Evolutionary conservation across 371 early-diverging fungal genomes (phyloP).

Genomic region (Saksenaea oblongispora): DNA sequence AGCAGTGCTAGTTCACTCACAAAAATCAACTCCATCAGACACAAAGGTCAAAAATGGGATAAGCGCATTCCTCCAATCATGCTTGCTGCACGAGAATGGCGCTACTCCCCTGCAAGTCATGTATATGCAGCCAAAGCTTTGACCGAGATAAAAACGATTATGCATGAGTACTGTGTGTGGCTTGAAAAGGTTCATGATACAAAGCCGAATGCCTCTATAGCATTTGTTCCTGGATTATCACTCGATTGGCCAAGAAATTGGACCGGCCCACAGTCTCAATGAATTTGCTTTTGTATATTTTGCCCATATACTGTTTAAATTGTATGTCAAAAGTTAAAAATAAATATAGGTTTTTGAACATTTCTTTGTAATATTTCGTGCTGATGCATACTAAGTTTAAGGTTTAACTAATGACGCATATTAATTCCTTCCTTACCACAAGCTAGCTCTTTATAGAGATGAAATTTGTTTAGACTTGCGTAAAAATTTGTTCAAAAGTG

Average conservation of each 20-base stretch:
- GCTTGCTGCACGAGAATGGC: not conserved
- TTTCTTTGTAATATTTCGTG: too few relatives aligned
- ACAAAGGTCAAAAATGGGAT: not conserved
- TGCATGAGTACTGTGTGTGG: conserved; percentile 10
- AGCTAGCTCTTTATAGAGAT: too few relatives aligned
- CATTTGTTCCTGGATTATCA: conserved; percentile 1
- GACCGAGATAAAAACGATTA: conserved; percentile 3
- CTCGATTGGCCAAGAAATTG: conserved; percentile 19
- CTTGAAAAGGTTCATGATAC: not conserved
- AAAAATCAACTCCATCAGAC: not conserved
- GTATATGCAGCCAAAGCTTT: conserved; percentile 16
- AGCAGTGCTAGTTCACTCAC: not conserved
- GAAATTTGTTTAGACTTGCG: too few relatives aligned
- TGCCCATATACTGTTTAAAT: not conserved
- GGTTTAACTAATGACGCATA: too few relatives aligned
- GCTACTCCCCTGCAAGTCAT: conserved; percentile 9
- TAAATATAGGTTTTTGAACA: not conserved
- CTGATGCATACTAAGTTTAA: too few relatives aligned
- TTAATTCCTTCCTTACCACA: too few relatives aligned
- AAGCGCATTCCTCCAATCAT: not conserved
- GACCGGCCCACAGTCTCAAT: conserved; percentile 5
- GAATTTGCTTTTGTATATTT: not conserved
- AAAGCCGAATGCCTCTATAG: not conserved
- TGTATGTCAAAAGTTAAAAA: not conserved
- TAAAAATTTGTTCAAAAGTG: too few relatives aligned